Evolutionary conservation across 345 rosid genomes (phyloP), one percentile per base, ranked within the genome.

Genomic region (Excoecaria agallocha): DNA sequence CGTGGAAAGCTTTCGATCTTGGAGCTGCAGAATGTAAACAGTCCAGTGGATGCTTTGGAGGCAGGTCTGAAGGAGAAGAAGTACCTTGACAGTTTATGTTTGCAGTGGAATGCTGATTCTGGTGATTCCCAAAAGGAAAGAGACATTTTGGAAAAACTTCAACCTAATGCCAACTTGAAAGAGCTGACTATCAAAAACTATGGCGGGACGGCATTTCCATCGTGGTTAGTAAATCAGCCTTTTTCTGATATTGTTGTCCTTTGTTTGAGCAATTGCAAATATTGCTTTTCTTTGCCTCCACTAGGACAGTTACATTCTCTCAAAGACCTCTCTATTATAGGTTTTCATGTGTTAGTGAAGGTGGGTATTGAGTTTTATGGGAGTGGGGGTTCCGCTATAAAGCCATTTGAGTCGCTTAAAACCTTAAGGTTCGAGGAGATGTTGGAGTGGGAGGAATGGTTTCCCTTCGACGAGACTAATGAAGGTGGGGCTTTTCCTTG

Each of bases 381-480:
- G 56, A 8, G 56, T 51, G 56, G 56, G 15, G 56, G 56, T 51
- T 51, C 56, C 1, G 56, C 56, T 15, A 13, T 51, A 51, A 51
- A n/a, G n/a, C n/a, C n/a, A n/a, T n/a, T n/a, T n/a, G n/a, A n/a
- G n/a, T n/a, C n/a, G n/a, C n/a, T n/a, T 1, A 19, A 9, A 51
- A 51, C 56, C 15, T 51, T 51, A 17, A 51, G 19, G 56, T 51
- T 51, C 15, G 15, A 51, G 56, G 56, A 51, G 15, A 51, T 51
- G 56, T 51, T 51, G 56, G 56, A 51, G 56, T 51, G 56, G 56
- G 19, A 51, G 56, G 56, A 51, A 51, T 51, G 56, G 56, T 51
- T 51, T 51, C 56, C 56, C 1, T 51, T 11, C 15, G 56, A 13
- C 1, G 56, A 51, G 2, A 5, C 12, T 51, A 17, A 13, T 51